These are phyloP conservation scores for Berkeleyomyces rouxiae DNA, from an alignment of 2,329 filamentous ascomycete species.

Conservation along the genomic window DNA sequence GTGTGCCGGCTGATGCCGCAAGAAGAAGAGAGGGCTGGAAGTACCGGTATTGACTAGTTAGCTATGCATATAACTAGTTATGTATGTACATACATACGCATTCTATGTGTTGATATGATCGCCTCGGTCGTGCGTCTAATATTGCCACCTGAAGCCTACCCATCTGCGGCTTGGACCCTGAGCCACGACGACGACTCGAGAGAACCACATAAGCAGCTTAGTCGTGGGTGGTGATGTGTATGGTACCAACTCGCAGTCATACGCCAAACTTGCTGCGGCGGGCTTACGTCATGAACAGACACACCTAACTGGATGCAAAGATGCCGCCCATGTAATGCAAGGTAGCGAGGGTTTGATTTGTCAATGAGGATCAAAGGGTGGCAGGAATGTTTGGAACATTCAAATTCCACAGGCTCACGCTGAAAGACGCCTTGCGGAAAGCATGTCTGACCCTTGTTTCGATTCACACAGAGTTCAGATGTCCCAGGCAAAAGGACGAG, in stretches of 20 bases:
- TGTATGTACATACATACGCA: background rate
- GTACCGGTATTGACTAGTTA: too few relatives aligned
- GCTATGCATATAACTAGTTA: too few relatives aligned
- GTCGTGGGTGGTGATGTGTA: background rate
- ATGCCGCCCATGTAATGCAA: background rate
- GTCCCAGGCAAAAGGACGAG: too few relatives aligned
- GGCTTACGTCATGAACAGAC: background rate
- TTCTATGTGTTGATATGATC: background rate
- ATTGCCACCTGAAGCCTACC: background rate
- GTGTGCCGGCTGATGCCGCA: too few relatives aligned
- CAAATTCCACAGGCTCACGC: too few relatives aligned
- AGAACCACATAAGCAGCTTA: background rate
- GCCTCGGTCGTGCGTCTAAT: background rate
- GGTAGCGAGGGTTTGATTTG: too few relatives aligned
- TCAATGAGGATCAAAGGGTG: too few relatives aligned
- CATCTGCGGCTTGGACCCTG: background rate
- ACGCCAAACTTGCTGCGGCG: background rate
- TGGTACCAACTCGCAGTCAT: background rate
- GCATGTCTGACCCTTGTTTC: too few relatives aligned
- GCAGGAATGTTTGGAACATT: too few relatives aligned
- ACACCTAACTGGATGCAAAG: background rate
- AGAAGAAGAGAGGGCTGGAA: too few relatives aligned
- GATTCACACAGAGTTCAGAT: too few relatives aligned
- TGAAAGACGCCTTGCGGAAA: too few relatives aligned
- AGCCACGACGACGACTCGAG: background rate